Conservation (phyloP, 2,329 filamentous ascomycete genomes). For the Cryphonectria naterciae region DNA sequence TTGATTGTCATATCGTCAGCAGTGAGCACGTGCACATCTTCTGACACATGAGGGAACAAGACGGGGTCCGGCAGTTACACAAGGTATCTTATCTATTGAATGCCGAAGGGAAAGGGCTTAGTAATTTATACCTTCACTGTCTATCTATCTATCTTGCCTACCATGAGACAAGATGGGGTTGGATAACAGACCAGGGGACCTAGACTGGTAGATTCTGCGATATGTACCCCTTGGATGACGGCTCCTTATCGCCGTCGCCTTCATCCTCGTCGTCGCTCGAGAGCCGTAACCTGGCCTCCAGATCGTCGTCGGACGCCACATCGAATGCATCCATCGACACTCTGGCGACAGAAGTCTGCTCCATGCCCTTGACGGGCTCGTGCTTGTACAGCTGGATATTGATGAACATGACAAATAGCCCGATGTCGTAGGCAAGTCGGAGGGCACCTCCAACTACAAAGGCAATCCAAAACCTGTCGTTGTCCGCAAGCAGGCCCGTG, state of each 20-base stretch:
- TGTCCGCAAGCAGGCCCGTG: conserved; percentile 59
- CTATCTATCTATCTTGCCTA: conserved; percentile 1
- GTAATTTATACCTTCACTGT: not conserved
- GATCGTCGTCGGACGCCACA: conserved; percentile 14
- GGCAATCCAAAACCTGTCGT: conserved; percentile 62
- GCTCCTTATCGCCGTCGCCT: not conserved
- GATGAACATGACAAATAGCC: conserved; percentile 62
- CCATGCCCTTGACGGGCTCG: conserved; percentile 37
- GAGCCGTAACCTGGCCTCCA: conserved; percentile 22
- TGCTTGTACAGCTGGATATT: conserved; percentile 58
- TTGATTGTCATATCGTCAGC: not conserved
- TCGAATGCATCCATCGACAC: conserved; percentile 24
- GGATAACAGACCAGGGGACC: conserved; percentile 2
- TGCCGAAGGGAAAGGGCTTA: not conserved
- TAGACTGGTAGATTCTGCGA: conserved; percentile 6
- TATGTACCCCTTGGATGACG: not conserved
- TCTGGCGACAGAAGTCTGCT: not conserved
- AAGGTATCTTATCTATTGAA: not conserved
- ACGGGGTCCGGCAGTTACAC: not conserved
- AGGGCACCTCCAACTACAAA: conserved; percentile 60
- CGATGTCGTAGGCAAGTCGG: conserved; percentile 56
- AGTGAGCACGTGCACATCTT: not conserved
- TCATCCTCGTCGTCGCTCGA: conserved; percentile 21
- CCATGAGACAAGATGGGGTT: not conserved
- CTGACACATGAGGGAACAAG: not conserved